A percentile compares a stretch with the other conserved stretches of the same genome.
phyloP scores from a whole-genome alignment of 495 filamentous ascomycete genomes.

The Penicillium antarcticum region DNA sequence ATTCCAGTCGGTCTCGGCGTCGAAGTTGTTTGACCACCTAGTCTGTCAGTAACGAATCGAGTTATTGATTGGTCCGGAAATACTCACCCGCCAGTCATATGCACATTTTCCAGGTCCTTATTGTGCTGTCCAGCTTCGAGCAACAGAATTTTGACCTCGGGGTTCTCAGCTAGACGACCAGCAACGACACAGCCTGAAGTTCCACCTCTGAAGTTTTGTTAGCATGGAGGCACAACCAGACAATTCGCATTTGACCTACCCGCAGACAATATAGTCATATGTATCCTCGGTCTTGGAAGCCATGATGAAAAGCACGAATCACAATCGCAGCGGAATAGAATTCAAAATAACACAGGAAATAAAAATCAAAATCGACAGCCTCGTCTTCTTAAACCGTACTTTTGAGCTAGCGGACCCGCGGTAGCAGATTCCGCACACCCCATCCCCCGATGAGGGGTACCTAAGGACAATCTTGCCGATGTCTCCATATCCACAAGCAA shows the following conservation, averaged over 20 bases:
- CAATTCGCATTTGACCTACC: constrained; percentile 12
- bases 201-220: constrained; percentile 43
- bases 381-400: neutral
- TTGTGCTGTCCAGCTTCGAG: constrained; percentile 53
- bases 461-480: neutral
- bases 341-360: neutral
- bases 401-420: neutral
- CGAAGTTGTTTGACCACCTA: constrained; percentile 43
- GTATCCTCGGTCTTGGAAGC: constrained; percentile 8
- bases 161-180: constrained; percentile 57
- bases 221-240: neutral
- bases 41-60: neutral
- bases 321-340: neutral
- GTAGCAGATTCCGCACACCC: neutral
- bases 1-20: constrained; percentile 55
- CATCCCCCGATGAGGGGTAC: neutral
- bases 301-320: constrained; percentile 6
- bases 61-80: neutral
- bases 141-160: constrained; percentile 48
- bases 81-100: constrained; percentile 44
- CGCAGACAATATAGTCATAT: constrained; percentile 38
- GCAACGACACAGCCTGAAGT: constrained; percentile 60
- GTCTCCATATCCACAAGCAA: neutral
- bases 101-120: constrained; percentile 43
- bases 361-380: neutral